Conservation (phyloP, 2,329 filamentous ascomycete genomes). For the Westerdykella sp. region DNA sequence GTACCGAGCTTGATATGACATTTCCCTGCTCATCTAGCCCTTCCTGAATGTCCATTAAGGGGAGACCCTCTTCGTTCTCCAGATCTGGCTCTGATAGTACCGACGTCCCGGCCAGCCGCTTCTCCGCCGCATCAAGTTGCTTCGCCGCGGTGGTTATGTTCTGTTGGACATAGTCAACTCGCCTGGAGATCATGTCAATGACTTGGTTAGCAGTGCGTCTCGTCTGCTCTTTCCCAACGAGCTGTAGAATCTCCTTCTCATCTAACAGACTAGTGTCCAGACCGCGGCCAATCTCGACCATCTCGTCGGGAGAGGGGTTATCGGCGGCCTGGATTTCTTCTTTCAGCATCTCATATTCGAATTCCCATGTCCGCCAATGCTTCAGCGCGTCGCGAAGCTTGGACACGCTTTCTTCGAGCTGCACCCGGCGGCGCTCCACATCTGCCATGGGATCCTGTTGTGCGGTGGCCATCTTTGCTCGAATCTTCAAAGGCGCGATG, state of each 20-base stretch:
- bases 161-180: slow-evolving; percentile 82
- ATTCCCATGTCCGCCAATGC: slow-evolving; percentile 87
- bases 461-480: slow-evolving; percentile 19
- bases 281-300: slow-evolving; percentile 47
- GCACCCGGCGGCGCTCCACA: slow-evolving; percentile 67
- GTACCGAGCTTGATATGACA: slow-evolving; percentile 54
- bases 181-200: slow-evolving; percentile 60
- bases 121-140: slow-evolving; percentile 62
- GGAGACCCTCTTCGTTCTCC: slow-evolving; percentile 62
- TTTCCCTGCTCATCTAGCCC: slow-evolving; percentile 88
- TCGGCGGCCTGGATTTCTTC: slow-evolving; percentile 60
- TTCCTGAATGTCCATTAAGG: slow-evolving; percentile 86
- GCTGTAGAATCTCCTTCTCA: slow-evolving; percentile 52
- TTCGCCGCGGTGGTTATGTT: slow-evolving; percentile 72
- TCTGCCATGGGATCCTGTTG: slow-evolving; percentile 52
- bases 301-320: slow-evolving; percentile 21
- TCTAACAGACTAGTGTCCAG: slow-evolving; percentile 61
- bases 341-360: slow-evolving; percentile 83
- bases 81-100: slow-evolving; percentile 57
- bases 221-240: slow-evolving; percentile 45
- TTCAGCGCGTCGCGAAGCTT: slow-evolving; percentile 70
- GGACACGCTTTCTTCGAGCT: slow-evolving; percentile 68
- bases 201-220: slow-evolving; percentile 57
- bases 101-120: slow-evolving; percentile 55
- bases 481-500: slow-evolving; percentile 1